Percentiles rank a stretch among this genome's conserved stretches.
Evolutionary conservation across 768 basidiomycete species (phyloP).

Genomic region (Fistulinella prunicolor): DNA sequence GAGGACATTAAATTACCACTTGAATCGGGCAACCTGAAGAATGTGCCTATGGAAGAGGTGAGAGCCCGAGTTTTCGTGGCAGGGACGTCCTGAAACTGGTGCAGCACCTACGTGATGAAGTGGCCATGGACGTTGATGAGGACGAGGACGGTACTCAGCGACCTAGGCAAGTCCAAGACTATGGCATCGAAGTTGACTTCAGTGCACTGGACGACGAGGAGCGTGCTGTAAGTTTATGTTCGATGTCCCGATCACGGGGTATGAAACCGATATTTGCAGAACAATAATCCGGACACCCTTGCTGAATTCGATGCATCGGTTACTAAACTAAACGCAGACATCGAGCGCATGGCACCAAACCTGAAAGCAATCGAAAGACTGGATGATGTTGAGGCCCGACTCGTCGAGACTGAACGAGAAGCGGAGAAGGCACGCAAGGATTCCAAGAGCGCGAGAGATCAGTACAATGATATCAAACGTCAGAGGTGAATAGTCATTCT

Average conservation of each 20-base stretch:
- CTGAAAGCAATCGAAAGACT: conserved; percentile 93
- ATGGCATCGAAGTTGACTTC: conserved; percentile 90
- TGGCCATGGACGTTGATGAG: conserved; percentile 90
- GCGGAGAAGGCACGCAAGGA: conserved; percentile 90
- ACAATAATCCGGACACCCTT: conserved; percentile 60
- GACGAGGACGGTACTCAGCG: conserved; percentile 80
- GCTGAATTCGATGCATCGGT: conserved; percentile 74
- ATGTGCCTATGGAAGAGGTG: conserved; percentile 96
- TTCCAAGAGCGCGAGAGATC: conserved; percentile 85
- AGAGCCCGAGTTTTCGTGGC: conserved; percentile 6
- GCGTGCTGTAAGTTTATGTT: conserved; percentile 46
- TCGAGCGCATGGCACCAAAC: conserved; percentile 93
- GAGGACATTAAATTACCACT: conserved; percentile 90
- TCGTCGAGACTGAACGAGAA: conserved; percentile 87
- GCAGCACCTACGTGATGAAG: conserved; percentile 78
- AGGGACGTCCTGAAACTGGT: conserved; percentile 6
- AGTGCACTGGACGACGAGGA: conserved; percentile 70
- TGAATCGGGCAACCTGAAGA: conserved; percentile 67
- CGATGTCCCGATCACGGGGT: neutral
- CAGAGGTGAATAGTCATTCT: conserved; percentile 51
- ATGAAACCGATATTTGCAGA: conserved; percentile 34
- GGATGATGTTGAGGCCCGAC: conserved; percentile 80
- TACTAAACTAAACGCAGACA: conserved; percentile 67
- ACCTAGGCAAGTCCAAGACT: conserved; percentile 70
- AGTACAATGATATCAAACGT: conserved; percentile 85